Evolutionary conservation across 2,329 filamentous ascomycete genomes (phyloP).

Genomic region (Xylaria sp.): DNA sequence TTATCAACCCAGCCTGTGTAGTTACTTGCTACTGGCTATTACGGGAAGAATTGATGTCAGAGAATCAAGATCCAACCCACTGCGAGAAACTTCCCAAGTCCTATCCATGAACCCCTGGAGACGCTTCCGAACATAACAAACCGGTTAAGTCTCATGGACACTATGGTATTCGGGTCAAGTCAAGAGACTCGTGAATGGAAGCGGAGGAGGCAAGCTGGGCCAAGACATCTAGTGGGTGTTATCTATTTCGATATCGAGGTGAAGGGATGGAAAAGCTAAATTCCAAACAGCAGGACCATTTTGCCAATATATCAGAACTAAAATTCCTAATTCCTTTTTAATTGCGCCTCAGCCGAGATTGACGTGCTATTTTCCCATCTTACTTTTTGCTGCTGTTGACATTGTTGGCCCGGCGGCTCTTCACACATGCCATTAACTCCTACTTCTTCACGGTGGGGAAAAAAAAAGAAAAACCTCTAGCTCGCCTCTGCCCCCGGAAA

Average conservation of each 20-base stretch:
- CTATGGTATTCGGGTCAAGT: conserved; percentile 20
- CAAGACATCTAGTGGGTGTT: conserved; percentile 11
- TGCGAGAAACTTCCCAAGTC: conserved; percentile 13
- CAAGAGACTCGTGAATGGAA: conserved; percentile 12
- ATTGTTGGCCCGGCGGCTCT: conserved; percentile 17
- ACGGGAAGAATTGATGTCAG: conserved; percentile 22
- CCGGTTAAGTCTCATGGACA: conserved; percentile 26
- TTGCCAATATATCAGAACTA: conserved; percentile 21
- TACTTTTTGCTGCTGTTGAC: conserved; percentile 22
- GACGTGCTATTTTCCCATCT: conserved; percentile 18
- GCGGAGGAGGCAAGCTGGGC: conserved; percentile 11
- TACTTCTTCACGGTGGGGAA: conserved; percentile 11
- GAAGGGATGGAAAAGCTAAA: conserved; percentile 18
- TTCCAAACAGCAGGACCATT: conserved; percentile 25
- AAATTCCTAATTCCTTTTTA: conserved; percentile 17
- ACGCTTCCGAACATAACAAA: conserved; percentile 24
- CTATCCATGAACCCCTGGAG: conserved; percentile 26
- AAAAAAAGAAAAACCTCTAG: conserved; percentile 22
- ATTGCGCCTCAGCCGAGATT: conserved; percentile 20
- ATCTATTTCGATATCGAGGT: conserved; percentile 24
- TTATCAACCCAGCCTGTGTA: conserved; percentile 23
- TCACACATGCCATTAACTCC: conserved; percentile 7
- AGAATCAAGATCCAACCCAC: conserved; percentile 13
- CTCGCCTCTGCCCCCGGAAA: conserved; percentile 19
- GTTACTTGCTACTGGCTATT: conserved; percentile 31